Base-by-base conservation (phyloP, 169 alveolate species). In the Babesia sp. region DNA sequence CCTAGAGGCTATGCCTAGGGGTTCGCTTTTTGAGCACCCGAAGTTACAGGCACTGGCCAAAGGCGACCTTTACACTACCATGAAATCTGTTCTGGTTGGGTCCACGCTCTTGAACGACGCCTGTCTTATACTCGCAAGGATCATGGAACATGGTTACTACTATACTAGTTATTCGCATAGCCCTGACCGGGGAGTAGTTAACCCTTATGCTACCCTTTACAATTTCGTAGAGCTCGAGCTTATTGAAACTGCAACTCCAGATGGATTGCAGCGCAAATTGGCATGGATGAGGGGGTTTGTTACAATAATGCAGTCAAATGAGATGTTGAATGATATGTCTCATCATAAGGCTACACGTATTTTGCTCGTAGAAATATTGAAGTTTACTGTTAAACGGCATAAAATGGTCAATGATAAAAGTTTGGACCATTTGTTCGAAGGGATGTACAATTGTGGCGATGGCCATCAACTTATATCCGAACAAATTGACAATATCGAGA, bases 401-500 rank as follows among this genome's bases (percentile, higher is more conserved):
- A 0, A 37, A 9, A 48, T 45, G 61, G 28, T 20, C 48, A 64
- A 48, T 29, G 74, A 50, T 11, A 29, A 4, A 37, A 22, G 36
- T 11, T 22, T 64, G 37, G 74, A 64, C 63, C 51, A 29, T 12
- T 64, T 26, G 53, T 64, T 64, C 63, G 74, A 64, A 9, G 63
- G 63, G 14, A 31, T 50, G 31, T 64, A 64, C 54, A 64, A 50
- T 14, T 48, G 54, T 42, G 74, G 74, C 26, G 51, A 64, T 18
- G 74, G 74, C 1, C 74, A 64, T n/a, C 74, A 64, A 61, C 74
- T 64, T 11, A 36, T 64, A 45, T 64, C 74, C 54, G 74, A 64
- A 28, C 74, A 64, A 33, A 64, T 64, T 1, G 74, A 64, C 53
- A 7, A 16, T 3, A 22, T 64, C 26, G 74, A 64, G 29, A 45